phyloP scores from a whole-genome alignment of 1,139 yeast genomes.

The Meyerozyma sp. region DNA sequence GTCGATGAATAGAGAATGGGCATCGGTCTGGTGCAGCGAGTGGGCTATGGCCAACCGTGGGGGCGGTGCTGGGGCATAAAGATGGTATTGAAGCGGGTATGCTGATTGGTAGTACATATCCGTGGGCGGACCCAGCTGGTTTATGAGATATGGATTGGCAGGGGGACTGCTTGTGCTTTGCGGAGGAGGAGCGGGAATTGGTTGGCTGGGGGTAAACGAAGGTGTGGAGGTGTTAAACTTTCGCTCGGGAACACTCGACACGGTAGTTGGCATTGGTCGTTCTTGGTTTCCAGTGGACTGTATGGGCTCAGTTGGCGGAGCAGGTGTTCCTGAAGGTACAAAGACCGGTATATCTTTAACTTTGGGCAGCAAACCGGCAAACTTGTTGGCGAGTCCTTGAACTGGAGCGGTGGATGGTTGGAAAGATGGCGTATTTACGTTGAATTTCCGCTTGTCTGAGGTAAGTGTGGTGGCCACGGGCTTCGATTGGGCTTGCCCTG shows the following conservation, averaged over 20 bases:
- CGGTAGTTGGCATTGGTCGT: conserved; percentile 1
- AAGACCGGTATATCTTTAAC: conserved; percentile 53
- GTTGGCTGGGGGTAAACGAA: conserved; percentile 26
- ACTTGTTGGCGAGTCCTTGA: conserved; percentile 30
- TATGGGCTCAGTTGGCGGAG: conserved; percentile 1
- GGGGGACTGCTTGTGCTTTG: conserved; percentile 4
- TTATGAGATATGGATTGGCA: conserved; percentile 4
- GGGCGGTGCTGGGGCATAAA: conserved; percentile 88
- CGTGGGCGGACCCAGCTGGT: conserved; percentile 8
- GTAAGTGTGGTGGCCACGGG: conserved; percentile 2
- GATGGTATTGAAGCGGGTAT: conserved; percentile 76
- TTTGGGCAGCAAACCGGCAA: conserved; percentile 48
- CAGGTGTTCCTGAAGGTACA: conserved; percentile 32
- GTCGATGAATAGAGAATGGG: conserved; percentile 66
- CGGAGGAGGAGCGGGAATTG: conserved; percentile 15
- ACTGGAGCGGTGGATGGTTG: conserved; percentile 38
- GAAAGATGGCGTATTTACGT: conserved; percentile 62
- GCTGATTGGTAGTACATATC: conserved; percentile 18
- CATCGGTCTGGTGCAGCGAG: conserved; percentile 65
- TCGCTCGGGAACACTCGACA: conserved; percentile 9
- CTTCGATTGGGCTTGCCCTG: conserved; percentile 3
- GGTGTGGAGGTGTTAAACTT: conserved; percentile 31
- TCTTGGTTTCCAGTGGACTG: neutral
- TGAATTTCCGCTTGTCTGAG: conserved; percentile 42
- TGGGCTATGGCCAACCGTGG: conserved; percentile 59